Conservation (phyloP, 306 rosid genomes). For the Pterocarpus santalinus region DNA sequence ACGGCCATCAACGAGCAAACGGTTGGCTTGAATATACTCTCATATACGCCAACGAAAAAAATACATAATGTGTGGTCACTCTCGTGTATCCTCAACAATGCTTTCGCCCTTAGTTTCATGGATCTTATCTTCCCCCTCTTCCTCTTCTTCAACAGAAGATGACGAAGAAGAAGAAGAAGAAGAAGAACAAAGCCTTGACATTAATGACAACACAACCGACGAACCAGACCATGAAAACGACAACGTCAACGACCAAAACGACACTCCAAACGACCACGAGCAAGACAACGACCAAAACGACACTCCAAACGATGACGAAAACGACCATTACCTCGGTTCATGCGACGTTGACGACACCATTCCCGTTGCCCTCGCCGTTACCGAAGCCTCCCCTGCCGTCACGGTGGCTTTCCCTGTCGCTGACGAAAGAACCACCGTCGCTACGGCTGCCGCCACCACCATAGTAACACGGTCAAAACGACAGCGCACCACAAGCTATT, state of each 20-base stretch:
- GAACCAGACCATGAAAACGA: constrained; percentile 38
- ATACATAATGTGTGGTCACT: background rate
- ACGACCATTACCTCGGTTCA: constrained; percentile 33
- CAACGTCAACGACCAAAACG: background rate
- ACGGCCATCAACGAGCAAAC: constrained; percentile 35
- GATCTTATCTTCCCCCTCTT: constrained; percentile 46
- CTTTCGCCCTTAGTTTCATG: constrained; percentile 56
- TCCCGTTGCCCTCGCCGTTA: constrained; percentile 44
- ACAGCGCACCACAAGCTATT: constrained; percentile 13
- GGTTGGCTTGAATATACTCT: constrained; percentile 25
- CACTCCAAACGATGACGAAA: constrained; percentile 20
- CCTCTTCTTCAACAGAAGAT: constrained; percentile 26
- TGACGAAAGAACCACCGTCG: background rate
- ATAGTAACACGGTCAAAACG: constrained; percentile 38
- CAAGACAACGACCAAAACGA: background rate
- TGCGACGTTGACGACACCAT: constrained; percentile 33
- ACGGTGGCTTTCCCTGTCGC: constrained; percentile 45
- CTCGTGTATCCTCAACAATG: constrained; percentile 45
- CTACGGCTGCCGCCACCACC: constrained; percentile 20
- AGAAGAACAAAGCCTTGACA: constrained; percentile 24
- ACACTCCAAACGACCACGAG: background rate
- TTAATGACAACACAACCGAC: background rate
- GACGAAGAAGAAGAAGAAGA: constrained; percentile 35
- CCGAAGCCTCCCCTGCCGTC: constrained; percentile 44
- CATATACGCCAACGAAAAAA: constrained; percentile 4